Conservation (phyloP, 176 grass and related monocot species). For the Luzula sylvatica region DNA sequence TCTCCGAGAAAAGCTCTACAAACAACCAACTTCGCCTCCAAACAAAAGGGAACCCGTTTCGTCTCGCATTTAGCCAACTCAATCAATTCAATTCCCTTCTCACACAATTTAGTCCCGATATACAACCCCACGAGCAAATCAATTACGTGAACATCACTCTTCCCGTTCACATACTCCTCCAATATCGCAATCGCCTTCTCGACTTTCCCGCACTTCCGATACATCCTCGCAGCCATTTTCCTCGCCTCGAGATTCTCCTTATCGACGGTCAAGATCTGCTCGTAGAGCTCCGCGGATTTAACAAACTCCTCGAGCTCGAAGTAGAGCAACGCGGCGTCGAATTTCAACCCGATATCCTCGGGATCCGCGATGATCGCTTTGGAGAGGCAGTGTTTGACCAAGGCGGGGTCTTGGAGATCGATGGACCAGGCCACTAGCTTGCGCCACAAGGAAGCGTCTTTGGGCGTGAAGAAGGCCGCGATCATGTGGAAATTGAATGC, state of each 20-base stretch:
- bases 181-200: constrained; percentile 70
- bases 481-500: constrained; percentile 77
- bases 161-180: constrained; percentile 45
- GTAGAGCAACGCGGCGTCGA: constrained; percentile 55
- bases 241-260: constrained; percentile 38
- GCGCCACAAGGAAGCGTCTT: constrained; percentile 74
- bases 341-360: constrained; percentile 65
- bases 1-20: constrained; percentile 68
- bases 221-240: constrained; percentile 79
- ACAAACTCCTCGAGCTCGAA: constrained; percentile 42
- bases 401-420: constrained; percentile 46
- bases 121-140: constrained; percentile 61
- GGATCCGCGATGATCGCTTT: constrained; percentile 90
- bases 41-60: constrained; percentile 37
- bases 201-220: constrained; percentile 53
- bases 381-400: constrained; percentile 57
- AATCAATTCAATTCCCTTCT: constrained; percentile 57
- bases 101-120: constrained; percentile 48
- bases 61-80: constrained; percentile 17
- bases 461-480: constrained; percentile 72
- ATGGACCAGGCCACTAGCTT: constrained; percentile 71
- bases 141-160: constrained; percentile 34
- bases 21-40: constrained; percentile 58
- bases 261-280: constrained; percentile 48
- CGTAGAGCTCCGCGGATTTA: constrained; percentile 74